Base-by-base conservation (phyloP, 2,329 filamentous ascomycete genomes). In the Alternaria brassicae region DNA sequence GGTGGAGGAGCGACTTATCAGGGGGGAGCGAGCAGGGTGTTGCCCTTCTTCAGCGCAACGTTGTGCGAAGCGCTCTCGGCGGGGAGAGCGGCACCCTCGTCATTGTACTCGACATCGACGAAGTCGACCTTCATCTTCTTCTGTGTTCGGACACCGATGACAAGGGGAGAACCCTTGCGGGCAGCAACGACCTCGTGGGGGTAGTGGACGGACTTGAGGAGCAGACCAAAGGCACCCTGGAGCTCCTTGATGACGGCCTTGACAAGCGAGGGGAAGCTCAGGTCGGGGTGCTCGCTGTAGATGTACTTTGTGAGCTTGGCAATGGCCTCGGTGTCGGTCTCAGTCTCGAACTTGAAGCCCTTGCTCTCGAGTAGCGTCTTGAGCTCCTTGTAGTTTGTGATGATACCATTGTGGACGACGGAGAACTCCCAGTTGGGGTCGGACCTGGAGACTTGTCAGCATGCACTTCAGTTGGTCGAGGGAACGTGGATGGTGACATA, bases 111-210 rank as follows among this genome's bases (percentile, higher is more conserved):
- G 63, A 99, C 95, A 79, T 99, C 95, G 78, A 99, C 95, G 76
- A 99, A 99, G 83, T 99, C 95, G 65, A 99, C 95, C 90, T 98
- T 99, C 95, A 99, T 98, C 84, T 96, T 96, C 85, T 91, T 96
- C 82, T 93, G 87, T 56, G 95, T 98, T 83, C 93, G 91, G 78
- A 99, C 95, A 82, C 95, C 95, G 72, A 99, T 92, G 66, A 99
- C 95, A 62, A 99, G 87, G 41, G 95, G 95, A 63, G 95, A 99
- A 82, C 95, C 95, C 88, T 99, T 99, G 74, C 95, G 92, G 78
- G 95, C 95, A 56, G 95, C 95, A 81, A 99, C 92, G 65, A 98
- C 91, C 84, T 99, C 95, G 78, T 97, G 92, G 61, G 95, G 95
- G 84, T 92, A 99, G 87, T 98, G 94, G 57, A 97, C 92, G 40